These are phyloP conservation scores for Agrocybe chaxingu DNA, from an alignment of 768 basidiomycete species.

Conservation along the genomic window DNA sequence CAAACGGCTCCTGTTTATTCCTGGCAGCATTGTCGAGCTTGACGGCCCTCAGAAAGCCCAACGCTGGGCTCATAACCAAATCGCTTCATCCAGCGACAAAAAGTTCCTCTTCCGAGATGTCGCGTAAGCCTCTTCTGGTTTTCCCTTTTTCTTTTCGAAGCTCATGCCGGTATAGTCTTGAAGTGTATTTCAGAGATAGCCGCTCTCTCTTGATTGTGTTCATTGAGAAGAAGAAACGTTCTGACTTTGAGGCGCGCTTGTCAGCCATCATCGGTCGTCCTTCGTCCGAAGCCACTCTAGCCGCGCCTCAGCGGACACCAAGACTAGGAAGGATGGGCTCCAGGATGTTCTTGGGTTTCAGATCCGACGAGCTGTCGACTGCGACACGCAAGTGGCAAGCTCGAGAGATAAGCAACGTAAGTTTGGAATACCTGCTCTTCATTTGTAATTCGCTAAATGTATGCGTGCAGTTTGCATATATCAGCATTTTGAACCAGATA, in stretches of 20 bases:
- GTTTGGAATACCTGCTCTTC: constrained; percentile 16
- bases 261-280: constrained; percentile 42
- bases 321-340: constrained; percentile 52
- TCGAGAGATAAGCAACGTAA: constrained; percentile 87
- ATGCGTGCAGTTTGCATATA: constrained; percentile 70
- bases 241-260: constrained; percentile 55
- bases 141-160: background rate
- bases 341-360: constrained; percentile 46
- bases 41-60: constrained; percentile 78
- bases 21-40: constrained; percentile 80
- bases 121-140: constrained; percentile 52
- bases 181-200: constrained; percentile 92
- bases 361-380: constrained; percentile 57
- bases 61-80: constrained; percentile 79
- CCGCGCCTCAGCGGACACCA: constrained; percentile 54
- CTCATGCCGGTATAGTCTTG: constrained; percentile 48
- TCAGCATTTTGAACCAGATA: constrained; percentile 86
- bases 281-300: constrained; percentile 37
- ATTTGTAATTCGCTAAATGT: background rate
- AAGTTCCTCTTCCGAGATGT: constrained; percentile 90
- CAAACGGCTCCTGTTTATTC: constrained; percentile 74
- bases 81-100: constrained; percentile 75
- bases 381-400: constrained; percentile 86
- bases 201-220: constrained; percentile 85
- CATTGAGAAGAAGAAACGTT: constrained; percentile 61